A percentile compares a stretch with the other conserved stretches of the same genome.
These are phyloP conservation scores for Protostelium mycophagum DNA, from an alignment of 78 protist species.

Conservation along the genomic window DNA sequence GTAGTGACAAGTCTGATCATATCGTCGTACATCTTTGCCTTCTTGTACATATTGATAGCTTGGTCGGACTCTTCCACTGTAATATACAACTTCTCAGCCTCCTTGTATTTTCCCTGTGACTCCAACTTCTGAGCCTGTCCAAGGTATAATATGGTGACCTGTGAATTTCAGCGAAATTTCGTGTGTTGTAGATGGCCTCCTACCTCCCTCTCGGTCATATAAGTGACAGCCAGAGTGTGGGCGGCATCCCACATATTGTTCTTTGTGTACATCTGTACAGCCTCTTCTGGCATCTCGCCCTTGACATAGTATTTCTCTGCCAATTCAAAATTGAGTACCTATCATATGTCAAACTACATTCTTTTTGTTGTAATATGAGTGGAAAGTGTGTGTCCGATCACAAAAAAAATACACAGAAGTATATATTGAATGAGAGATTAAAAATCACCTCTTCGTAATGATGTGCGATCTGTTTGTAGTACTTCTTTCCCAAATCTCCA, in stretches of 20 bases:
- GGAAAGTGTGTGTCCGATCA: too few relatives aligned
- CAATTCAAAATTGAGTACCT: not conserved
- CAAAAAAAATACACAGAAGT: too few relatives aligned
- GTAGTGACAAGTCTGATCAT: constrained; percentile 73
- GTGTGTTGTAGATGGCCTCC: too few relatives aligned
- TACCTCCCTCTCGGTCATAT: constrained; percentile 10
- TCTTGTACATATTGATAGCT: constrained; percentile 86
- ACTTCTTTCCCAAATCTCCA: constrained; percentile 48
- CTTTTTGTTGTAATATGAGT: too few relatives aligned
- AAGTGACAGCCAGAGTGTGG: constrained; percentile 39
- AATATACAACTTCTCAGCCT: constrained; percentile 63
- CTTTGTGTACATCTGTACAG: constrained; percentile 79
- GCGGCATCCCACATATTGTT: constrained; percentile 56
- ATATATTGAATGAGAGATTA: too few relatives aligned
- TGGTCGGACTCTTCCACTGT: constrained; percentile 62
- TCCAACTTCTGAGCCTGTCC: constrained; percentile 75
- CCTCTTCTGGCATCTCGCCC: constrained; percentile 7
- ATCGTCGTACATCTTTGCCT: constrained; percentile 61
- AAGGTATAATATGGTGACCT: constrained; percentile 21
- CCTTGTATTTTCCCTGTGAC: constrained; percentile 31
- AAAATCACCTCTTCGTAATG: constrained; percentile 12
- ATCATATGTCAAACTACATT: not conserved
- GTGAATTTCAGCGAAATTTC: constrained; percentile 13
- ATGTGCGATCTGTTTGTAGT: constrained; percentile 29
- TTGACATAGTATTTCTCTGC: not conserved